Evolutionary conservation across 1,284 basidiomycete genomes (phyloP).

Genomic region (Pseudozyma thailandica): DNA sequence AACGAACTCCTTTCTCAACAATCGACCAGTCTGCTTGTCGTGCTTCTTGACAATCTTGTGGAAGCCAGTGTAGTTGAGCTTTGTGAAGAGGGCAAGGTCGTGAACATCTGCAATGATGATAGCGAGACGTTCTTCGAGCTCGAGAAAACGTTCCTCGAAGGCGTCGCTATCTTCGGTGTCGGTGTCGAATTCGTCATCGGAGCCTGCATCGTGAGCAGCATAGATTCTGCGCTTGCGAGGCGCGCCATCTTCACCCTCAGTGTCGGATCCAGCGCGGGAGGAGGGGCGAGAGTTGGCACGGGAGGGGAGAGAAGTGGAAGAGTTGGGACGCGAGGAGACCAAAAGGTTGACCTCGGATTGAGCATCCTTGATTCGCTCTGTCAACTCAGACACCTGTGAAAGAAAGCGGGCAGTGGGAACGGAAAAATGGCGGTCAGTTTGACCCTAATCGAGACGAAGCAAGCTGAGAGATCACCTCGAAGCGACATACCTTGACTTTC

Average conservation of each 20-base stretch:
- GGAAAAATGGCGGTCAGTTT: background rate
- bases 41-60: constrained; percentile 99
- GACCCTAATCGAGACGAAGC: background rate
- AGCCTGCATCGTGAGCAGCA: constrained; percentile 71
- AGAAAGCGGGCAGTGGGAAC: background rate
- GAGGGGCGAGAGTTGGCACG: constrained; percentile 34
- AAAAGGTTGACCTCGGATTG: constrained; percentile 65
- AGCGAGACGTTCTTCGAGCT: constrained; percentile 93
- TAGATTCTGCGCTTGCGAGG: constrained; percentile 43
- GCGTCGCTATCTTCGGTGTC: constrained; percentile 77
- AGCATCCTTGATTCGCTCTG: constrained; percentile 66
- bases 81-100: constrained; percentile 90
- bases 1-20: constrained; percentile 75
- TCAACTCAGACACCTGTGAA: constrained; percentile 57
- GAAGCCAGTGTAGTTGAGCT: constrained; percentile 93
- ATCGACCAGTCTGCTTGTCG: constrained; percentile 76
- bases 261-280: constrained; percentile 38
- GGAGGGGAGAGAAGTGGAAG: constrained; percentile 53
- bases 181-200: constrained; percentile 72
- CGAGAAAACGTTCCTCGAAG: constrained; percentile 87
- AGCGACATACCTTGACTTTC: constrained; percentile 75
- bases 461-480: background rate
- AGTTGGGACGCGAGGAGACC: constrained; percentile 58
- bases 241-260: constrained; percentile 22
- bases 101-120: constrained; percentile 97